Evolutionary conservation across 768 basidiomycete genomes (phyloP), one percentile per base, ranked within the genome.

Genomic region (Fibroporia radiculosa): DNA sequence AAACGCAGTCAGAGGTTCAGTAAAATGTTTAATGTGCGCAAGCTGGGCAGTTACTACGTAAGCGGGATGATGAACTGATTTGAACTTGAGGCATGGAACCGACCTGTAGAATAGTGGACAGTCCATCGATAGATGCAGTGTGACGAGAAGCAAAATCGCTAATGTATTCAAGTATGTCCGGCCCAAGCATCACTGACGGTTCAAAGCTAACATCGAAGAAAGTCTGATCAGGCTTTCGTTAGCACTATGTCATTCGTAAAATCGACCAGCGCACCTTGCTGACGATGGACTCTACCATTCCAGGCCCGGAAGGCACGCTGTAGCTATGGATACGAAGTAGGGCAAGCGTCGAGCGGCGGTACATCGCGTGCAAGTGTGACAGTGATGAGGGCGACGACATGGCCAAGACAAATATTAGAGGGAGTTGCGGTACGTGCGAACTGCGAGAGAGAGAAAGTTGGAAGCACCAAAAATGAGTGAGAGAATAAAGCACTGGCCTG

Each of bases 1-100:
- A 13, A 82, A 62, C 6, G 71, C 39, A 3, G 73, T 68, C 12
- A 85, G 59, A 0, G 80, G 78, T 20, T 84, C 76, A 22, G 71
- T 70, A 51, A 84, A 86, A 58, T 90, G 86, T 48, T 83, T 83
- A 59, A 88, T 60, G 55, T 86, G 68, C 0, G 69, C 67, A 2
- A 88, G 64, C 82, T 88, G 50, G 12, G 40, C 7, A 28, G 12
- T 34, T 18, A 27, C 14, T 3, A 5, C 2, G 10, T 29, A 31
- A 31, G 41, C 20, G 25, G 10, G 19, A 16, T 11, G 39, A 24
- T 40, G 13, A 18, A 19, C 18, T 36, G 10, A 7, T 36, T 8
- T 36, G 18, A 16, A 29, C 26, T 10, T 16, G 20, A 29, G 3
- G 3, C 16, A 42, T 13, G n/a, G 25, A 23, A 34, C 62, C 45